phyloP scores from a whole-genome alignment of 148 eudicot species.

The Suaeda aralocaspica region DNA sequence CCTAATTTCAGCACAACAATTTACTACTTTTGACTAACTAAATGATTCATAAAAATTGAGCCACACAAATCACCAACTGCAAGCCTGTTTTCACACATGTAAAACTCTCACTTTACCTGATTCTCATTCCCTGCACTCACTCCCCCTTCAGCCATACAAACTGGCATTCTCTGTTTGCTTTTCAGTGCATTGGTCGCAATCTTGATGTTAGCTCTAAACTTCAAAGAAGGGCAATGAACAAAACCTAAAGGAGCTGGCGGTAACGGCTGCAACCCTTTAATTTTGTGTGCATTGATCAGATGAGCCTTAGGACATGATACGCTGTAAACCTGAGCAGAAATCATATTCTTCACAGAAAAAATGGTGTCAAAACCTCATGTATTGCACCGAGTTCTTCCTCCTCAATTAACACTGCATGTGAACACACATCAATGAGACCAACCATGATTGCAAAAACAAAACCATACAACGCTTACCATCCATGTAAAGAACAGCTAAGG shows the following conservation, averaged over 20 bases:
- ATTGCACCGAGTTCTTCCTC: background rate
- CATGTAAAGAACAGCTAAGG: too few species aligned
- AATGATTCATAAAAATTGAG: background rate
- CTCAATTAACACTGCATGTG: conserved; percentile 7
- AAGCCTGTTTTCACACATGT: background rate
- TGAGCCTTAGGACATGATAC: conserved; percentile 28
- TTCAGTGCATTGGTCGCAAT: conserved; percentile 17
- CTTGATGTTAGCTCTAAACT: conserved; percentile 10
- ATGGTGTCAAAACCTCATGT: conserved; percentile 16
- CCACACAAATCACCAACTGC: background rate
- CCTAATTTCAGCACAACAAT: too few species aligned
- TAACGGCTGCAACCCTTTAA: conserved; percentile 14
- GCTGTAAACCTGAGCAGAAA: conserved; percentile 37
- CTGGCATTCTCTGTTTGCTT: conserved; percentile 26
- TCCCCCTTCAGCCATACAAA: conserved; percentile 43
- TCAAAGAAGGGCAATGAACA: conserved; percentile 13
- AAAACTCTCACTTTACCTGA: conserved; percentile 31
- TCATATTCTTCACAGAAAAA: conserved; percentile 32
- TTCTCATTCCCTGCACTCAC: conserved; percentile 35
- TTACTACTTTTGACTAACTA: too few species aligned
- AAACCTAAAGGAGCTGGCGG: conserved; percentile 16
- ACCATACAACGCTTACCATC: too few species aligned
- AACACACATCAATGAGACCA: background rate
- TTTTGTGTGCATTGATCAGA: conserved; percentile 9
- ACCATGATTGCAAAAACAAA: too few species aligned